phyloP scores from a whole-genome alignment of 441 rosid genomes.

The Pelargonium myrrhifolium region DNA sequence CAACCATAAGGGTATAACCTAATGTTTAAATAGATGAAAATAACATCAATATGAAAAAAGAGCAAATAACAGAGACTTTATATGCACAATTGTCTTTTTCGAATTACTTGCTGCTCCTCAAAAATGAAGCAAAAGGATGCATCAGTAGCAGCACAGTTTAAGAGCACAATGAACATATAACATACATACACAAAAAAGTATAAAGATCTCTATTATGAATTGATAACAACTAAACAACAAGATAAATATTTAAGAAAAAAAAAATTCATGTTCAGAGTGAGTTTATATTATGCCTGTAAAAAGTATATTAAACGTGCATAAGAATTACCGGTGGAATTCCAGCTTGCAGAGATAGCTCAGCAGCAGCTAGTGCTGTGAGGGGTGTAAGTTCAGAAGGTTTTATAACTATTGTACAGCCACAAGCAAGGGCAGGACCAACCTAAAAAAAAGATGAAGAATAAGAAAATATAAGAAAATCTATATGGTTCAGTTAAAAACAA shows the following conservation, averaged over 20 bases:
- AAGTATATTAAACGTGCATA: background rate
- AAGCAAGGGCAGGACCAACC: slow-evolving; percentile 99
- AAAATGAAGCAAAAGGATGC: background rate
- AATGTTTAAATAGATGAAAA: too few species aligned
- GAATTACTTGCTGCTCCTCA: background rate
- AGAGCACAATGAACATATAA: background rate
- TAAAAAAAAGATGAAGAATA: slow-evolving; percentile 21
- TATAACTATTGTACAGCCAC: slow-evolving; percentile 94
- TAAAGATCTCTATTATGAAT: too few species aligned
- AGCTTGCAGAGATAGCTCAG: slow-evolving; percentile 92
- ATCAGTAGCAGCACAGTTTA: background rate
- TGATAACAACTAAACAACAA: too few species aligned
- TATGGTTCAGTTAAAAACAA: slow-evolving; percentile 11
- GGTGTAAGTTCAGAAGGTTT: slow-evolving; percentile 97
- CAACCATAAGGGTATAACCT: too few species aligned
- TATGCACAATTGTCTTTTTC: background rate
- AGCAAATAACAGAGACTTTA: too few species aligned
- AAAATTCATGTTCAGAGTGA: background rate
- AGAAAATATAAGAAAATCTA: slow-evolving; percentile 9
- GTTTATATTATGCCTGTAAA: slow-evolving; percentile 1
- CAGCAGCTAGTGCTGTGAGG: slow-evolving; percentile 90
- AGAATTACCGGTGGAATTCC: slow-evolving; percentile 90
- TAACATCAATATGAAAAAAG: too few species aligned
- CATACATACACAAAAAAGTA: too few species aligned
- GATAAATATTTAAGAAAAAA: too few species aligned